Evolutionary conservation across 345 rosid genomes (phyloP), one percentile per base, ranked within the genome.

Genomic region (Euphorbia pulcherrima): DNA sequence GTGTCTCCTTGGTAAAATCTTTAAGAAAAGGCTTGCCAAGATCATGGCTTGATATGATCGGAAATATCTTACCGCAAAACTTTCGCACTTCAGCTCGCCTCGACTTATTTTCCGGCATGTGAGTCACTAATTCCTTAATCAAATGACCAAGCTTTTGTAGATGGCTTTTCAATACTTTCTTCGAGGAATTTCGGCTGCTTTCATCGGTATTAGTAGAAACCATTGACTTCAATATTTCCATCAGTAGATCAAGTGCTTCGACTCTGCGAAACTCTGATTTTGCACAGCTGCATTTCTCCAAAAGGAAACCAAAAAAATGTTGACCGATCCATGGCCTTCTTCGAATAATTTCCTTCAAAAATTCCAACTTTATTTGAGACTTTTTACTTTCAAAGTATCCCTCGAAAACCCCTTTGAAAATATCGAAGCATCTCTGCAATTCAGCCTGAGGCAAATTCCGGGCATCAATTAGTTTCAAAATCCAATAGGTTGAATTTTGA

Each of bases 241-340:
- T 70, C 64, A 92, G 85, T 75, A 89, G 48, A 65, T 88, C 97
- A 59, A 92, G 96, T 40, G 92, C 81, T 72, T 92, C 96, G 44
- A 88, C 84, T 62, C 84, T 83, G n/a, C 97, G 90, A 58, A 81
- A 94, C 40, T 85, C 97, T 13, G 83, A 82, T 70, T 83, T 89
- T 30, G 90, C 78, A 63, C 57, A 56, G 62, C 77, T 79, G 62
- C 89, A 84, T 39, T 85, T 89, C 65, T 88, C 96, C 67, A 91
- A 23, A 72, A 94, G 69, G 69, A 83, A 86, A 24, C 83, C 82
- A 10, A 90, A 82, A 37, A 88, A 84, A 58, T 72, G 79, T 48
- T 76, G 81, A 48, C 86, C 92, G 40, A 92, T 83, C 92, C 93
- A 84, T 30, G 88, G 89, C 73, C 85, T 79, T 78, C 97, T 88